Percentiles rank a stretch among this genome's conserved stretches.
phyloP scores from a whole-genome alignment of 768 basidiomycete species.

The Serendipita sp. region DNA sequence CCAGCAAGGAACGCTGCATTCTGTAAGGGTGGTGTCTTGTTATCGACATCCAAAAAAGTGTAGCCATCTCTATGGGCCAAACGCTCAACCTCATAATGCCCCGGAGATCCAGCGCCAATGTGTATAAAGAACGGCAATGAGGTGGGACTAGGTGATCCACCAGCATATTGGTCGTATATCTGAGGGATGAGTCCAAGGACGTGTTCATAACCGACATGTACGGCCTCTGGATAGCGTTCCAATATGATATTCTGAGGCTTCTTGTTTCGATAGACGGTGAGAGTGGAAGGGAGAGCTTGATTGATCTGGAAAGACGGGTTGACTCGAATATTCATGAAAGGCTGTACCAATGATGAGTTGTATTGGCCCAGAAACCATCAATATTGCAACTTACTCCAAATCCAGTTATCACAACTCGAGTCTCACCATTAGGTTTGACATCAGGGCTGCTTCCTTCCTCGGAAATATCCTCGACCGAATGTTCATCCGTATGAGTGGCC shows the following conservation, averaged over 20 bases:
- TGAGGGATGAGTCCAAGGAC: constrained; percentile 41
- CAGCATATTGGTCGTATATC: constrained; percentile 33
- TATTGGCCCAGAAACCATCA: background rate
- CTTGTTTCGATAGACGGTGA: background rate
- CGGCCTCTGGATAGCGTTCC: background rate
- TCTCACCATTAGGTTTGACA: too few species aligned
- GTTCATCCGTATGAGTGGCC: background rate
- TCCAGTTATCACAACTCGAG: background rate
- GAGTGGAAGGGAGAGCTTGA: background rate
- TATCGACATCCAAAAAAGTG: constrained; percentile 48
- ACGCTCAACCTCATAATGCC: constrained; percentile 47
- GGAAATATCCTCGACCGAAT: too few species aligned
- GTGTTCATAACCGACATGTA: constrained; percentile 44
- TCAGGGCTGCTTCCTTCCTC: too few species aligned
- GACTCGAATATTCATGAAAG: background rate
- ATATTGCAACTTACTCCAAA: background rate
- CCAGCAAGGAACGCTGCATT: background rate
- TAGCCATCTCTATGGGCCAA: constrained; percentile 54
- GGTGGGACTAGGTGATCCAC: constrained; percentile 22
- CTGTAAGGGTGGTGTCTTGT: constrained; percentile 18
- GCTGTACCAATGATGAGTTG: background rate
- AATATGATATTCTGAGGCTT: background rate
- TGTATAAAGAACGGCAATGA: constrained; percentile 54
- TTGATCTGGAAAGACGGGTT: background rate
- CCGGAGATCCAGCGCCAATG: constrained; percentile 50